Evolutionary conservation across 257 asterid genomes (phyloP).

Genomic region (Penstemon newberryi): DNA sequence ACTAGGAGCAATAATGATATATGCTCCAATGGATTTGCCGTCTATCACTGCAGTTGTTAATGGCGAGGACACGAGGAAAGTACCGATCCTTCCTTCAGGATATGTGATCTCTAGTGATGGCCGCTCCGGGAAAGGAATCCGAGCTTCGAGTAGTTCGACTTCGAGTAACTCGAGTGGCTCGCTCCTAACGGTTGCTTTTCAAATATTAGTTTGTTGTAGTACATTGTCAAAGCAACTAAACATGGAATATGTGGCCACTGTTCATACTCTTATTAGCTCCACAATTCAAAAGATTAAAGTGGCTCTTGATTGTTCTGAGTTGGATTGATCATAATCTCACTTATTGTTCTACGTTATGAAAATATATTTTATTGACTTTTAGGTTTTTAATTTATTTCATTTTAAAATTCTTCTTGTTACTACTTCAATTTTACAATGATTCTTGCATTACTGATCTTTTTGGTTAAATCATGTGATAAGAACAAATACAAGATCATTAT

Average conservation of each 20-base stretch:
- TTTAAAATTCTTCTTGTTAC: too few relatives aligned
- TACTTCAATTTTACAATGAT: too few relatives aligned
- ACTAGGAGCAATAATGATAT: slow-evolving; percentile 50
- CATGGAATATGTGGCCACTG: slow-evolving; percentile 46
- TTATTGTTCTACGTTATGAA: too few relatives aligned
- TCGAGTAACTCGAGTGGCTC: slow-evolving; percentile 36
- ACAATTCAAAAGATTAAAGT: slow-evolving; percentile 47
- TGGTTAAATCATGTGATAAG: too few relatives aligned
- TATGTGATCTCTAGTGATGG: slow-evolving; percentile 57
- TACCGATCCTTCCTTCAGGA: slow-evolving; percentile 62
- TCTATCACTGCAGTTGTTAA: slow-evolving; percentile 33
- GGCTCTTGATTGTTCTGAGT: slow-evolving; percentile 34
- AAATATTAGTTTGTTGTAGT: slow-evolving; percentile 35
- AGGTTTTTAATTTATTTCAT: too few relatives aligned
- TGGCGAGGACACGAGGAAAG: slow-evolving; percentile 36
- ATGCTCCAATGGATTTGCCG: slow-evolving; percentile 44
- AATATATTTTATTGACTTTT: too few relatives aligned
- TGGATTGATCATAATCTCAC: slow-evolving; percentile 4
- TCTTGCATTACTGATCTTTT: too few relatives aligned
- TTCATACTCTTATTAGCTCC: slow-evolving; percentile 49
- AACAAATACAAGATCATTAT: too few relatives aligned
- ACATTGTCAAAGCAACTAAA: slow-evolving; percentile 37
- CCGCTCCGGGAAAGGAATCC: slow-evolving; percentile 23
- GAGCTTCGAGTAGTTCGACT: slow-evolving; percentile 33
- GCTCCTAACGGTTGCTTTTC: slow-evolving; percentile 56